These are phyloP conservation scores for Colletotrichum caudatum DNA, from an alignment of 2,329 filamentous ascomycete genomes.

Conservation along the genomic window DNA sequence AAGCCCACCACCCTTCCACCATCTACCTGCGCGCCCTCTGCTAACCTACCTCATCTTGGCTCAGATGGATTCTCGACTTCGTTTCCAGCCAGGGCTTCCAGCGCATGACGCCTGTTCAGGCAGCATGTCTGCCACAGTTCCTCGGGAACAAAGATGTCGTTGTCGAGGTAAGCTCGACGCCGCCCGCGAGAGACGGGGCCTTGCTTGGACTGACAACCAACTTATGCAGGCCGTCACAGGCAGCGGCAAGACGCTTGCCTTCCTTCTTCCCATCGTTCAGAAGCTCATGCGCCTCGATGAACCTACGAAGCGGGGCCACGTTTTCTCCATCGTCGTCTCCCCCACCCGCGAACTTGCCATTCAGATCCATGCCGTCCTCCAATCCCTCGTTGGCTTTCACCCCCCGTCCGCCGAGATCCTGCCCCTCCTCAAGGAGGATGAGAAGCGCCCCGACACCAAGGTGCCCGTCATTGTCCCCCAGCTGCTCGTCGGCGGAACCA, in stretches of 20 bases:
- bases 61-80: conserved; percentile 88
- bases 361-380: conserved; percentile 87
- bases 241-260: conserved; percentile 90
- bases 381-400: conserved; percentile 85
- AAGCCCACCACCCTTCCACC: not conserved
- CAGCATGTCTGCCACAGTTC: conserved; percentile 89
- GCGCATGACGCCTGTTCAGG: conserved; percentile 94
- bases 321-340: conserved; percentile 91
- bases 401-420: conserved; percentile 78
- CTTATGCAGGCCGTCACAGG: conserved; percentile 80
- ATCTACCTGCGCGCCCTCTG: conserved; percentile 75
- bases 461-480: conserved; percentile 80
- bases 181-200: rapidly evolving
- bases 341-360: conserved; percentile 92
- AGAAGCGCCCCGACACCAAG: conserved; percentile 63
- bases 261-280: conserved; percentile 81
- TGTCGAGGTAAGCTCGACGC: conserved; percentile 71
- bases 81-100: conserved; percentile 86
- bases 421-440: conserved; percentile 64
- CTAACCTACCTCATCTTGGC: conserved; percentile 73
- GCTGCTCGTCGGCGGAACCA: conserved; percentile 84
- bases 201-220: conserved; percentile 37
- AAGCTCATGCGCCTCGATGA: conserved; percentile 84
- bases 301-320: conserved; percentile 87
- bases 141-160: conserved; percentile 92